Evolutionary conservation across 768 basidiomycete genomes (phyloP), one percentile per base, ranked within the genome.

Genomic region (Suillus ampliporus): DNA sequence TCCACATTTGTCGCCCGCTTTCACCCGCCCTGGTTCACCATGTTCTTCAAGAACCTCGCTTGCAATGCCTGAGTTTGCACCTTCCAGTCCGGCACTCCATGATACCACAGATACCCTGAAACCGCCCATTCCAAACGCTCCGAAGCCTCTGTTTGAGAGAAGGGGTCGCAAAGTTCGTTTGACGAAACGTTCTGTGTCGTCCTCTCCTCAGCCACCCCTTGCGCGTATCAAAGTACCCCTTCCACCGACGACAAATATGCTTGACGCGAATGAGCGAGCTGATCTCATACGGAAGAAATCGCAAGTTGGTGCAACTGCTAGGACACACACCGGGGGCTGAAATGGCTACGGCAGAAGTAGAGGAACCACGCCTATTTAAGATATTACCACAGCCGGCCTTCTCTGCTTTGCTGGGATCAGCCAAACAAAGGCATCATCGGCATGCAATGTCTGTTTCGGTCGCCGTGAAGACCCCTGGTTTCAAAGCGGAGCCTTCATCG

Each of bases 291-390:
- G 86, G 59, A n/a, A 89, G 88, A 67, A 85, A 87, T 57, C 87
- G 89, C 68, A 95, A 95, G 74, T 83, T 94, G 53, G 82, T 89
- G n/a, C 88, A 89, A 65, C 77, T 94, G n/a, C 88, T 94, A 60
- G 92, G 92, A 46, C 82, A 86, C 73, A 85, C 82, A 4, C 90
- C 89, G 4, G 81, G 78, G 6, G 77, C 80, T 5, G 83, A 83
- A 11, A 76, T 73, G 7, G 65, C 73, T 1, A 14, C 47, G 1
- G 34, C 74, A 66, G 61, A 74, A 14, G 5, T 21, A 4, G 65
- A 81, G 70, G 69, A 76, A 72, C 54, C 52, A 6, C 68, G 68
- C 11, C 4, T 21, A 26, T 58, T 56, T 8, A 77, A 65, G 35
- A 77, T 65, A 41, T 60, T 64, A 34, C 69, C 70, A 23, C 56